Evolutionary conservation across 2,329 filamentous ascomycete genomes (phyloP).

Genomic region (Proliferodiscus dingleyae): DNA sequence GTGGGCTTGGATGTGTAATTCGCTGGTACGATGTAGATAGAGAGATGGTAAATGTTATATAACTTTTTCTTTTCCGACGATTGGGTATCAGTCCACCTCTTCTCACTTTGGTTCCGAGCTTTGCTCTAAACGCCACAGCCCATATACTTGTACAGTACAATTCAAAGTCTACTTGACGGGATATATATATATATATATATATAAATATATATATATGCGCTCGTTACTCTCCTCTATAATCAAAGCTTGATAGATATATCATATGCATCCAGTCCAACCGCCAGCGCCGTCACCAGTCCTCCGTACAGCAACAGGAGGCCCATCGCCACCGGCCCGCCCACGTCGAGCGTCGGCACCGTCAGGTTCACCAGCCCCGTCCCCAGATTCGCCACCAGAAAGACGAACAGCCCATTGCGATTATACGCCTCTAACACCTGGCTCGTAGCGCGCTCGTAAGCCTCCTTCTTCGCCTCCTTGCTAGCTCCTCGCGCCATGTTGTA

Average conservation of each 20-base stretch:
- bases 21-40: too few species aligned
- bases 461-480: slow-evolving; percentile 51
- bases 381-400: slow-evolving; percentile 86
- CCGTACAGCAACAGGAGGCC: slow-evolving; percentile 71
- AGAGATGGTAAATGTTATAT: too few species aligned
- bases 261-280: slow-evolving; percentile 59
- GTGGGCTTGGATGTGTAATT: too few species aligned
- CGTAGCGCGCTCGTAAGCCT: slow-evolving; percentile 64
- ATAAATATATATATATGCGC: too few species aligned
- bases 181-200: too few species aligned
- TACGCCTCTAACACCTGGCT: slow-evolving; percentile 77
- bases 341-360: slow-evolving; percentile 75
- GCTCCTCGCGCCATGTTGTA: slow-evolving; percentile 53
- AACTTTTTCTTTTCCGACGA: too few species aligned
- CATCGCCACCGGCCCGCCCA: slow-evolving; percentile 61
- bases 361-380: slow-evolving; percentile 87
- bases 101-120: too few species aligned
- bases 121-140: too few species aligned
- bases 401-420: slow-evolving; percentile 79
- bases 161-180: too few species aligned
- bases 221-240: too few species aligned
- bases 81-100: too few species aligned
- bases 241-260: slow-evolving; percentile 68
- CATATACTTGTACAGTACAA: too few species aligned
- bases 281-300: slow-evolving; percentile 59